Base-by-base conservation (phyloP, 1,139 yeast species). In the Candida smagusa region DNA sequence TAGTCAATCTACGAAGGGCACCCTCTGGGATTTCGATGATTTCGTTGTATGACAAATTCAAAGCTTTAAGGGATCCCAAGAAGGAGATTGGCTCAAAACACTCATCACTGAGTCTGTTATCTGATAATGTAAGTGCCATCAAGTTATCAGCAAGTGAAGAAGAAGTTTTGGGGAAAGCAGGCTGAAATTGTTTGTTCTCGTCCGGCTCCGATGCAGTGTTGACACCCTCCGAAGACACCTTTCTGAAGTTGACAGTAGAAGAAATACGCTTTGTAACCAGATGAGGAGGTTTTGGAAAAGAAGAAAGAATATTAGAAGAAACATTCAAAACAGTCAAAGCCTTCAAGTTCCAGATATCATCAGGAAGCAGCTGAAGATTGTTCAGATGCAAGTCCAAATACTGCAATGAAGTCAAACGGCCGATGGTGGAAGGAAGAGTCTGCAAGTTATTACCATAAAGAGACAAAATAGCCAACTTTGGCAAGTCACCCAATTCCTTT, bases 11-110 rank as follows among this genome's bases (percentile, higher is more conserved):
- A 32, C 82, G 62, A 19, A 85, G 60, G 0, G 86, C 81, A 3
- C 92, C 90, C 13, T 70, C 66, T 0, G 95, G 95, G 25, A 92
- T 77, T 51, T 94, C 97, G 31, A 82, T 65, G 31, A 94, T 59
- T 46, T 83, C 92, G 53, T 92, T 94, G 58, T 90, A 90, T 0
- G 96, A 79, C 43, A 92, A 57, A 51, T 92, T 89, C 48, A 94
- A 66, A 1, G 75, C 62, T 44, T 76, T 78, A 45, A 94, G 63
- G 37, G 81, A 77, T 1, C 68, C 57, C 44, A 87, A 73, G 38
- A 74, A 64, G 8, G 88, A 74, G 28, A 92, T 66, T 4, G 80
- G 72, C 36, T 84, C 84, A 61, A 90, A 84, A 46, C 83, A 79
- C 7, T 84, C 85, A 53, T 89, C 96, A 31, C 74, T 76, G 30